Evolutionary conservation across 1,139 yeast species (phyloP), one percentile per base, ranked within the genome.

Genomic region (Lizanozyma gosingica): DNA sequence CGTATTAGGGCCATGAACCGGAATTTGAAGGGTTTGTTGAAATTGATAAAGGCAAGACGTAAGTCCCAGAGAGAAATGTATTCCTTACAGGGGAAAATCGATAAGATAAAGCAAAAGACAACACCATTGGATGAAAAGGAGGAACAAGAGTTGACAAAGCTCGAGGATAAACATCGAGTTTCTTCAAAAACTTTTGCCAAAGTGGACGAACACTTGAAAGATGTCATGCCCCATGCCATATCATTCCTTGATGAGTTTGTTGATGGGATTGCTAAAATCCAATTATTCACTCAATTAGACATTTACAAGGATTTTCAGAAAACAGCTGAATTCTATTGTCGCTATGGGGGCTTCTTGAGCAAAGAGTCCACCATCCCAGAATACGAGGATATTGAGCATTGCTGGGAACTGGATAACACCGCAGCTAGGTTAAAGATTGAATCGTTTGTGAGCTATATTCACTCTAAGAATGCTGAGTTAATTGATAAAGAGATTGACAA

Each of bases 221-320:
- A 59, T 3, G 44, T 61, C 2, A 52, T 68, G 29, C 76, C 76
- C 1, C 71, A 66, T 43, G 53, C 60, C 1, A 47, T 63, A 39
- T 48, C 59, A 4, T 58, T 65, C 22, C 50, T 67, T 41, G 73
- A 70, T 39, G 76, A 70, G 46, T 69, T 67, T 46, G 54, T 67
- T 3, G 72, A 66, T 29, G 47, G 50, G 17, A 42, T 67, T 14
- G 54, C 68, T 15, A 59, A 60, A 41, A 49, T 60, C 39, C 41
- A 62, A 4, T 38, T 67, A 14, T 57, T 55, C 47, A 58, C 63
- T 38, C 68, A 67, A 42, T 38, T 52, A 17, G 60, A 59, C 14
- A 55, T 62, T 4, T 57, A 51, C 40, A 48, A 52, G 18, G 51
- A 53, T 4, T 52, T 66, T 4, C 39, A 46, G 27, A 41, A 48